Evolutionary conservation across 1,284 basidiomycete species (phyloP), one percentile per base, ranked within the genome.

Genomic region (Pyrrhoderma lamaoense): DNA sequence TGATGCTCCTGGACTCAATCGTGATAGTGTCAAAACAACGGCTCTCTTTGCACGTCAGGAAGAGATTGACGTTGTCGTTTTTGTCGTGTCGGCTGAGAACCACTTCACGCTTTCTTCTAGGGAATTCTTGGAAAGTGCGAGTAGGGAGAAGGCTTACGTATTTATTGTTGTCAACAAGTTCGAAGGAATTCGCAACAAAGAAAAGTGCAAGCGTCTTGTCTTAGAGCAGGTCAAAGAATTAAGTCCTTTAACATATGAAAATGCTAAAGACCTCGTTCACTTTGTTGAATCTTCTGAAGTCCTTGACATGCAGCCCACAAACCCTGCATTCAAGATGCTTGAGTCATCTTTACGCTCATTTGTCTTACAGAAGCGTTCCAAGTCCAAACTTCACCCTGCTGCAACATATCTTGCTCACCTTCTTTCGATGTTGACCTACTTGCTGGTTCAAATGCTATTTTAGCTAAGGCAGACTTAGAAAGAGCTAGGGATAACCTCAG

Each of bases 91-190:
- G 1, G 93, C 96, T 5, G 95, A 98, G 71, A 99, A 99, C 68
- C 95, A 99, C 73, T 97, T 99, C 65, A 99, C 96, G 0, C 77
- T 97, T 5, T 95, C 92, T 0, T 90, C 93, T 8, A 91, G 89
- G 64, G 94, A 99, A 68, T 99, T 99, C 73, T 77, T 99, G 42
- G 81, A 75, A 74, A 93, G 85, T 61, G 94, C 96, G 1, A 89
- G 88, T 68, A 89, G 93, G 63, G 96, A 99, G 71, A 99, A 99
- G 74, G 93, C 95, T 0, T 96, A 96, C 66, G 75, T 99, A 36
- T 99, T 99, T 73, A 89, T 99, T 62, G 96, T 99, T 45, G 95
- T 99, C 64, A 99, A 99, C 79, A 94, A 97, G 68, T 99, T 86
- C 65, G 93, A 93, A 63, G 87, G 91, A 64, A 97, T 99, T 69